Percentiles rank a stretch among this genome's conserved stretches.
phyloP scores from a whole-genome alignment of 2,329 filamentous ascomycete genomes.

The Hirsutella minnesotensis region DNA sequence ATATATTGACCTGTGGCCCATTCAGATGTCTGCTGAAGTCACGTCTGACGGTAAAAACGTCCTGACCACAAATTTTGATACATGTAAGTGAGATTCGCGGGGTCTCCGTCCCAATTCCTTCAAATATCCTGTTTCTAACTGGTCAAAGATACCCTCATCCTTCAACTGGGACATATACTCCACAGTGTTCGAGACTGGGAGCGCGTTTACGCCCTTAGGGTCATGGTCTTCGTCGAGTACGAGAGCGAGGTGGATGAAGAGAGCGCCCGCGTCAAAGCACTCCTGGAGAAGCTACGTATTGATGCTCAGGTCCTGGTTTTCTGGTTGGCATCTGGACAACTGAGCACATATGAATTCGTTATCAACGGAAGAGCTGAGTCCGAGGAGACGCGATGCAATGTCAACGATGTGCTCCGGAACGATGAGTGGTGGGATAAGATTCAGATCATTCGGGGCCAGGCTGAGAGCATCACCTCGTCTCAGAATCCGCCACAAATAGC shows the following conservation, averaged over 20 bases:
- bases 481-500: constrained; percentile 31
- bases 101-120: no score
- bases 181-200: constrained; percentile 75
- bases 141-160: constrained; percentile 57
- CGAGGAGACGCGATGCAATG: constrained; percentile 43
- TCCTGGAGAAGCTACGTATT: constrained; percentile 73
- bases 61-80: constrained; percentile 82
- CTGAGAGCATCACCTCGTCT: constrained; percentile 24
- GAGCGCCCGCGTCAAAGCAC: constrained; percentile 53
- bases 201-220: constrained; percentile 57
- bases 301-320: constrained; percentile 70
- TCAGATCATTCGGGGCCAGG: constrained; percentile 37
- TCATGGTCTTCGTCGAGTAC: constrained; percentile 83
- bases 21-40: constrained; percentile 84
- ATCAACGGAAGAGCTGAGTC: constrained; percentile 55
- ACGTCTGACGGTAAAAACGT: constrained; percentile 54
- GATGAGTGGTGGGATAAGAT: constrained; percentile 80
- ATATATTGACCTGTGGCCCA: constrained; percentile 82
- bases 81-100: constrained; percentile 44
- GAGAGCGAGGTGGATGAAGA: constrained; percentile 76
- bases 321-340: constrained; percentile 62
- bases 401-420: constrained; percentile 54
- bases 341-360: constrained; percentile 66
- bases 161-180: constrained; percentile 76
- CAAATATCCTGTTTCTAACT: neutral